Conservation (phyloP, 2,329 filamentous ascomycete species). For the Pseudopithomyces maydicus region DNA sequence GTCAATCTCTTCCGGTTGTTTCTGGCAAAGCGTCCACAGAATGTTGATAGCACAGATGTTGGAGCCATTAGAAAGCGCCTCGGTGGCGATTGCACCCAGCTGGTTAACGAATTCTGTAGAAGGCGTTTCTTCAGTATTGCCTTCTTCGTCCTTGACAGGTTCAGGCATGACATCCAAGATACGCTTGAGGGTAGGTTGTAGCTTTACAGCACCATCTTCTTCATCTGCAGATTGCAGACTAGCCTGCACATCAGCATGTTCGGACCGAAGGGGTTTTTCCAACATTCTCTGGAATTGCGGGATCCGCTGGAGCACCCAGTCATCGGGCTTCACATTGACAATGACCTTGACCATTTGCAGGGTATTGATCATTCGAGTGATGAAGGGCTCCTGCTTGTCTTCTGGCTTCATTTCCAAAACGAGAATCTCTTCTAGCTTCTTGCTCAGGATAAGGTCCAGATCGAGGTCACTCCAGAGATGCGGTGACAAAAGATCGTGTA, state of each 20-base stretch:
- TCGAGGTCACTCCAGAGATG: conserved; percentile 92
- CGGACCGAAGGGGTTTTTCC: conserved; percentile 85
- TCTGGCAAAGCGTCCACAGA: conserved; percentile 86
- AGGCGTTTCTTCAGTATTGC: conserved; percentile 73
- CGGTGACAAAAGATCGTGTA: conserved; percentile 83
- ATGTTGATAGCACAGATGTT: conserved; percentile 91
- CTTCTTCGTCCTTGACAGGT: conserved; percentile 83
- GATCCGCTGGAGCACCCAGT: conserved; percentile 86
- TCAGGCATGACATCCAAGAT: conserved; percentile 87
- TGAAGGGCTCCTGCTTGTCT: conserved; percentile 69
- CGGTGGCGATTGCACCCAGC: conserved; percentile 83
- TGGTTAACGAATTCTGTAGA: conserved; percentile 87
- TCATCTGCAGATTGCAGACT: conserved; percentile 79
- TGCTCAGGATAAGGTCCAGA: conserved; percentile 81
- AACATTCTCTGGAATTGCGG: conserved; percentile 81
- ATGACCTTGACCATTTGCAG: conserved; percentile 91
- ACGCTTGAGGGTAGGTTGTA: conserved; percentile 77
- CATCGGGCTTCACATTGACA: conserved; percentile 82
- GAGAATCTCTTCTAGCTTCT: conserved; percentile 84
- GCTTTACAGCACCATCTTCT: conserved; percentile 61
- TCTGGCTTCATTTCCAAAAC: conserved; percentile 67
- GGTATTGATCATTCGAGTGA: conserved; percentile 89
- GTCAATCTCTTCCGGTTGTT: conserved; percentile 86
- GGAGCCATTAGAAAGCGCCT: conserved; percentile 79
- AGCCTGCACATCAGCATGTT: conserved; percentile 91